Evolutionary conservation across 371 early-diverging fungal genomes (phyloP).

Genomic region (Syncephalastrum contaminatum): DNA sequence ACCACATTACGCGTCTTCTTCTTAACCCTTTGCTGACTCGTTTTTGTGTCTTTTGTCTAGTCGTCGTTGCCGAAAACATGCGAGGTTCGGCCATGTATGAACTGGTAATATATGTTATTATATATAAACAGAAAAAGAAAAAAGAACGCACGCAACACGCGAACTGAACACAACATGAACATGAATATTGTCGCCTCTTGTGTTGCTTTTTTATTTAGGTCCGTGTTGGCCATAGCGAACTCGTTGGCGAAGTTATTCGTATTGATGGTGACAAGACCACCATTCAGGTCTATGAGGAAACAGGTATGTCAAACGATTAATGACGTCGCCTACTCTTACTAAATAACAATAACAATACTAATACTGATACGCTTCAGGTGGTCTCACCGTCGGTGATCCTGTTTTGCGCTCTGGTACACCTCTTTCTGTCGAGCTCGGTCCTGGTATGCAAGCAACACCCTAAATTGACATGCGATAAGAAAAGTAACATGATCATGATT

Average conservation of each 20-base stretch:
- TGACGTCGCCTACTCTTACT: not conserved
- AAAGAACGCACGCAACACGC: no score
- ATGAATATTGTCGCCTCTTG: constrained; percentile 5
- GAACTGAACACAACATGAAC: no score
- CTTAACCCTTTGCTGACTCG: constrained; percentile 47
- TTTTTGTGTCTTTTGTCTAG: constrained; percentile 85
- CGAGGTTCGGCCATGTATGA: constrained; percentile 99
- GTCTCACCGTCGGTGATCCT: constrained; percentile 98
- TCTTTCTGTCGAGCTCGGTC: constrained; percentile 99
- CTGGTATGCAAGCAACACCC: constrained; percentile 61
- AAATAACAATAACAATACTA: constrained; percentile 9
- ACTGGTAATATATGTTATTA: constrained; percentile 68
- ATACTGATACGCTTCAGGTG: constrained; percentile 58
- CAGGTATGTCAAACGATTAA: constrained; percentile 58
- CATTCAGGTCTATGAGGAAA: constrained; percentile 99
- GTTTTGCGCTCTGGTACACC: constrained; percentile 98
- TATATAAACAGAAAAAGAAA: not conserved
- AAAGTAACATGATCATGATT: constrained; percentile 4
- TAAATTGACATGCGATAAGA: not conserved
- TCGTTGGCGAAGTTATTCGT: constrained; percentile 99
- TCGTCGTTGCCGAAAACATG: constrained; percentile 99
- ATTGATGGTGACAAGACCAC: constrained; percentile 99
- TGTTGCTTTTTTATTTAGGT: constrained; percentile 54
- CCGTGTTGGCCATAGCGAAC: constrained; percentile 97
- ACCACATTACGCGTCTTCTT: constrained; percentile 1